Percentiles rank a stretch among this genome's conserved stretches.
phyloP scores from a whole-genome alignment of 2,329 filamentous ascomycete species.

The Tolypocladium endophyticum region DNA sequence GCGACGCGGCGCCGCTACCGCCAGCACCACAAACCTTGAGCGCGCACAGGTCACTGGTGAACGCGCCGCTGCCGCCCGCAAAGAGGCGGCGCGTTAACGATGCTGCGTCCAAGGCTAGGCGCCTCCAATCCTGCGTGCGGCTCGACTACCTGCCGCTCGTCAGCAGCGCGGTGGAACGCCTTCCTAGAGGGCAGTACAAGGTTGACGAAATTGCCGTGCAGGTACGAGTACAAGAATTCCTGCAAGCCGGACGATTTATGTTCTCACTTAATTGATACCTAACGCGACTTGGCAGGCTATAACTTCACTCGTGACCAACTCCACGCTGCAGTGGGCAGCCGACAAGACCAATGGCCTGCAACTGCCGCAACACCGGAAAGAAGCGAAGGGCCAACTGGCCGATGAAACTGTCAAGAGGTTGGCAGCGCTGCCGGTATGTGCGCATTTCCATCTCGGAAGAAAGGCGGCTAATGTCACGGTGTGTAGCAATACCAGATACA shows the following conservation, averaged over 20 bases:
- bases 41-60: background rate
- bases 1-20: conserved; percentile 7
- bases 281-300: conserved; percentile 8
- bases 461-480: background rate
- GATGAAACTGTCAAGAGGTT: conserved; percentile 11
- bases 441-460: background rate
- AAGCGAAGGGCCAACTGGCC: conserved; percentile 7
- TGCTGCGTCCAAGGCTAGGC: conserved; percentile 2
- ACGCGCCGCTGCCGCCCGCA: conserved; percentile 18
- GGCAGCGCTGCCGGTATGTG: conserved; percentile 10
- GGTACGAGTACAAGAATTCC: conserved; percentile 11
- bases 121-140: conserved; percentile 14
- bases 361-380: conserved; percentile 7
- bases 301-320: conserved; percentile 10
- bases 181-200: conserved; percentile 13
- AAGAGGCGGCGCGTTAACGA: conserved; percentile 20
- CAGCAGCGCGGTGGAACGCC: conserved; percentile 9
- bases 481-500: conserved; percentile 1
- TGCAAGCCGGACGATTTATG: background rate
- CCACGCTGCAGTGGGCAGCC: conserved; percentile 12
- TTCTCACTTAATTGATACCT: background rate
- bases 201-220: conserved; percentile 16
- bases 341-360: conserved; percentile 12
- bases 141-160: conserved; percentile 23
- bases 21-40: conserved; percentile 3